Percentiles rank a stretch among this genome's conserved stretches.
phyloP scores from a whole-genome alignment of 495 filamentous ascomycete species.

The Neurospora tetraspora region DNA sequence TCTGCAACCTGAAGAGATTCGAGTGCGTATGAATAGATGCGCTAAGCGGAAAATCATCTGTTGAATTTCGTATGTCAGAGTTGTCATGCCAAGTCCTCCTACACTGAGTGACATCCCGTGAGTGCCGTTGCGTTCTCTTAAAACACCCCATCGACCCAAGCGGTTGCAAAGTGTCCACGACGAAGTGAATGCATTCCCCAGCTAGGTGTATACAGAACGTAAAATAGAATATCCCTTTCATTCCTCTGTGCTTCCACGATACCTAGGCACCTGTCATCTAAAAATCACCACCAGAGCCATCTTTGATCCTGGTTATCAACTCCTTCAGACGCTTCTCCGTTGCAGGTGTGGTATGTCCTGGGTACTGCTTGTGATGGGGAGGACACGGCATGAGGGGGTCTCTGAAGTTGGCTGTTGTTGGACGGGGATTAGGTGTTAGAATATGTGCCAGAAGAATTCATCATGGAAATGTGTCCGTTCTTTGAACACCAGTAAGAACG shows the following conservation, averaged over 20 bases:
- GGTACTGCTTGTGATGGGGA: constrained; percentile 22
- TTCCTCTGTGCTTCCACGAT: neutral
- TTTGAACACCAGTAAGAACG: neutral
- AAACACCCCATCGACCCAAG: neutral
- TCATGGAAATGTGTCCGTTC: neutral
- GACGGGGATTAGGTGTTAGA: neutral
- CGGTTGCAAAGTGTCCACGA: neutral
- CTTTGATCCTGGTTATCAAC: constrained; percentile 24
- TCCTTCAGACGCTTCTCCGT: constrained; percentile 22
- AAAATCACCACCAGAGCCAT: neutral
- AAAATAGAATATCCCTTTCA: neutral
- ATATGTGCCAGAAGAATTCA: neutral
- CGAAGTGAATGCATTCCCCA: neutral
- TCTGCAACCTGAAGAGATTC: neutral
- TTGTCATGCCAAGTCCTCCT: neutral
- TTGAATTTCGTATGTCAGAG: neutral
- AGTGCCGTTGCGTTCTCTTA: neutral
- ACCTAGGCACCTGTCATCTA: neutral
- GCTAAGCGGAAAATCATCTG: neutral
- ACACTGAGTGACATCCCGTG: neutral
- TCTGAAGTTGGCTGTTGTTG: constrained; percentile 24
- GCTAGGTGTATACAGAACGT: neutral
- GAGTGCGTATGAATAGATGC: neutral
- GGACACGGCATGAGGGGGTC: constrained; percentile 31
- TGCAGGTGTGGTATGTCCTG: constrained; percentile 22